A percentile compares a stretch with the other conserved stretches of the same genome.
Evolutionary conservation across 805 yeast species (phyloP).

Genomic region (Priceomyces fermenticarens): DNA sequence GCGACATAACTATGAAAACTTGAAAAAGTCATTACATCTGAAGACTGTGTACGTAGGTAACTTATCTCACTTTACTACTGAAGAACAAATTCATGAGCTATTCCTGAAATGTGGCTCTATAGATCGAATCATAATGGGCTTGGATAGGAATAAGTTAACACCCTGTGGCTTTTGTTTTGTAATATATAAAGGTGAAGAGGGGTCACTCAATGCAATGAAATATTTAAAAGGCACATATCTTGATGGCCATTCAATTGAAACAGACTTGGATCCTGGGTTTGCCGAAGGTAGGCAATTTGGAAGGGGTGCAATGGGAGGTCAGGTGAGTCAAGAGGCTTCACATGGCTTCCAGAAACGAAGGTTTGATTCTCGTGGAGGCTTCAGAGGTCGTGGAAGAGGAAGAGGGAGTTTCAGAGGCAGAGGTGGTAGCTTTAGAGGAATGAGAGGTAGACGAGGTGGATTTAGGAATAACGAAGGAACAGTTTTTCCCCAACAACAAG

Average conservation of each 20-base stretch:
- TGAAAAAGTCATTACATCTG: slow-evolving; percentile 63
- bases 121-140: slow-evolving; percentile 85
- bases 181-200: slow-evolving; percentile 63
- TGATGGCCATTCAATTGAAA: slow-evolving; percentile 76
- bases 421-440: slow-evolving; percentile 41
- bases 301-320: slow-evolving; percentile 91
- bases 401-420: slow-evolving; percentile 44
- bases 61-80: slow-evolving; percentile 85
- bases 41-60: slow-evolving; percentile 90
- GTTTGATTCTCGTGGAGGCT: slow-evolving; percentile 17
- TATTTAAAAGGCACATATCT: slow-evolving; percentile 78
- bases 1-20: slow-evolving; percentile 51
- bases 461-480: slow-evolving; percentile 8
- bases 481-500: no score
- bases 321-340: slow-evolving; percentile 67
- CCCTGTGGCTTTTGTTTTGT: slow-evolving; percentile 98
- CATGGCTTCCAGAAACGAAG: slow-evolving; percentile 10
- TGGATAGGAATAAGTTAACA: slow-evolving; percentile 83
- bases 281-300: slow-evolving; percentile 95
- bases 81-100: slow-evolving; percentile 88
- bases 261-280: slow-evolving; percentile 95
- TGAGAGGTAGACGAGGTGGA: slow-evolving; percentile 28
- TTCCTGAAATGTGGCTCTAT: slow-evolving; percentile 81
- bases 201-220: slow-evolving; percentile 79
- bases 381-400: slow-evolving; percentile 24